These are phyloP conservation scores for Fistulinella prunicolor DNA, from an alignment of 768 basidiomycete genomes.

Conservation along the genomic window DNA sequence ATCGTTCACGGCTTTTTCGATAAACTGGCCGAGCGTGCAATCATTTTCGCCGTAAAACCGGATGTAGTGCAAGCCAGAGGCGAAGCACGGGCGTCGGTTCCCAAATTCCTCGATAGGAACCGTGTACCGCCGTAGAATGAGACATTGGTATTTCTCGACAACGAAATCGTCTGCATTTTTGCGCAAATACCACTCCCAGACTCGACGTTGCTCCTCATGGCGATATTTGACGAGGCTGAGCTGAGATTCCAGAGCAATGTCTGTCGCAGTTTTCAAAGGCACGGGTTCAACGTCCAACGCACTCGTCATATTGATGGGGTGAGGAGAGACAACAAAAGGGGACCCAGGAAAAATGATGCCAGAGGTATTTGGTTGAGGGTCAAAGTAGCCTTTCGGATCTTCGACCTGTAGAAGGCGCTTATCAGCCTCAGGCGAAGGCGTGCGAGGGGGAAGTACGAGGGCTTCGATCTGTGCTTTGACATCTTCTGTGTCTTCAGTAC, in stretches of 20 bases:
- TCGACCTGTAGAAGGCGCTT: constrained; percentile 28
- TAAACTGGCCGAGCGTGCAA: constrained; percentile 88
- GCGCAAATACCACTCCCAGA: constrained; percentile 95
- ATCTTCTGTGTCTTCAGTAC: constrained; percentile 40
- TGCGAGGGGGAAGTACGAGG: constrained; percentile 37
- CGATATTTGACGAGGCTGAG: constrained; percentile 70
- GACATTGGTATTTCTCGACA: constrained; percentile 90
- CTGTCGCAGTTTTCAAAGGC: constrained; percentile 56
- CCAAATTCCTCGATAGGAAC: constrained; percentile 72
- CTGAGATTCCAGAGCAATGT: constrained; percentile 73
- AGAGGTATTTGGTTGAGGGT: constrained; percentile 32
- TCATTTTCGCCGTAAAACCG: constrained; percentile 94
- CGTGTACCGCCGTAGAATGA: constrained; percentile 75
- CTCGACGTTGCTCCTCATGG: constrained; percentile 81
- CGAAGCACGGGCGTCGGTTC: constrained; percentile 70
- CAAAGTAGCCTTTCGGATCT: constrained; percentile 43
- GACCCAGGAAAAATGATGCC: constrained; percentile 30
- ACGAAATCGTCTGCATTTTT: constrained; percentile 85
- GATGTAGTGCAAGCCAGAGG: constrained; percentile 68
- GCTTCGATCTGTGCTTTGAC: constrained; percentile 69
- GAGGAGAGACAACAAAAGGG: constrained; percentile 32
- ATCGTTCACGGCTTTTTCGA: constrained; percentile 74
- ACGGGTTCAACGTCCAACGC: constrained; percentile 38
- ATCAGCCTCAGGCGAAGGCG: constrained; percentile 36
- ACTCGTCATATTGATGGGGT: constrained; percentile 24